Evolutionary conservation across 148 eudicot species (phyloP).

Genomic region (Salicornia ramosissima): DNA sequence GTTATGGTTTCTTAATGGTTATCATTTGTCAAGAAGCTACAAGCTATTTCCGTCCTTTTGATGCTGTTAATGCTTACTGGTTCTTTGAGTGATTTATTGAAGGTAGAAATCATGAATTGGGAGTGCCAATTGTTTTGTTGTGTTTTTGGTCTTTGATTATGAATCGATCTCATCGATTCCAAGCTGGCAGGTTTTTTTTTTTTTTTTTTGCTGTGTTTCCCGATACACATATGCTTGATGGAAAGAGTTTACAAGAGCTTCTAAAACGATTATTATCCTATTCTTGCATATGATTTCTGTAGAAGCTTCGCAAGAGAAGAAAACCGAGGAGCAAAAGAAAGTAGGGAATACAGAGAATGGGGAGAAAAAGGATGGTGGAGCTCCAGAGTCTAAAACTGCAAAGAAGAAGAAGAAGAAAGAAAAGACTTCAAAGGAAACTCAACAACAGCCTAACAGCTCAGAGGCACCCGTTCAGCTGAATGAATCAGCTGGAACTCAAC

Average conservation of each 20-base stretch:
- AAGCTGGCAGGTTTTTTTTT: background rate
- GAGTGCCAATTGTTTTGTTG: background rate
- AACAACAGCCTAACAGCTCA: conserved; percentile 45
- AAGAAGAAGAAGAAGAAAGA: conserved; percentile 94
- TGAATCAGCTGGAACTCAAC: conserved; percentile 39
- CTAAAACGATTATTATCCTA: background rate
- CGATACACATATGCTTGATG: background rate
- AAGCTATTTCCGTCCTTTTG: too few relatives aligned
- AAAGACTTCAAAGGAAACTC: conserved; percentile 55
- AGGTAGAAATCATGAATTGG: background rate
- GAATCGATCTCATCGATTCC: background rate
- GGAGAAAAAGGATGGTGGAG: conserved; percentile 52
- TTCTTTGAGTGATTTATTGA: background rate
- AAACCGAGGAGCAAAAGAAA: conserved; percentile 41
- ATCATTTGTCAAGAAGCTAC: too few relatives aligned
- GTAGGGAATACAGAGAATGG: conserved; percentile 41
- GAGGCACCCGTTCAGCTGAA: conserved; percentile 30
- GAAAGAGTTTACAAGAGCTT: conserved; percentile 2
- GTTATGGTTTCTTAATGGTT: too few relatives aligned
- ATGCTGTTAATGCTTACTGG: too few relatives aligned
- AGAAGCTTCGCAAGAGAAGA: conserved; percentile 57
- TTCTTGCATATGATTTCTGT: background rate
- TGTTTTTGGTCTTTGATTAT: background rate
- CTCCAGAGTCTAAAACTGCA: conserved; percentile 66
- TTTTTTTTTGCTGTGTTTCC: background rate